These are phyloP conservation scores for Protomyces arabidopsidicola DNA, from an alignment of 1,139 yeast genomes.

Conservation along the genomic window DNA sequence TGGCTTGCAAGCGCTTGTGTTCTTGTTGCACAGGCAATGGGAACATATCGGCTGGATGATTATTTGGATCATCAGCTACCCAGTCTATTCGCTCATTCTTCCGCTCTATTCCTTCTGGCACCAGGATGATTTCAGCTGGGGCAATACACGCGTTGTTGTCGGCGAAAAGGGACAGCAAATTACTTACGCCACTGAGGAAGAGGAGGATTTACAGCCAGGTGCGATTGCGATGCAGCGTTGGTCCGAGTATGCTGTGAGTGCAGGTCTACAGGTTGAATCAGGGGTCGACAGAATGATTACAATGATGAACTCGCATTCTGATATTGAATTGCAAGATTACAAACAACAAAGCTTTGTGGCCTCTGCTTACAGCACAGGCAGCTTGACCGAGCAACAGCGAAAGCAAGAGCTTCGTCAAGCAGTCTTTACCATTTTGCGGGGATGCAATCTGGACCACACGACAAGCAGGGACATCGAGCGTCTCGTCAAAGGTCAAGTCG, in stretches of 20 bases:
- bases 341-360: background rate
- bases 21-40: constrained; percentile 41
- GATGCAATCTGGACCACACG: background rate
- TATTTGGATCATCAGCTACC: constrained; percentile 41
- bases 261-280: background rate
- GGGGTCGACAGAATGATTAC: background rate
- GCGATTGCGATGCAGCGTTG: constrained; percentile 31
- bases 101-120: constrained; percentile 44
- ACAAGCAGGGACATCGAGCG: background rate
- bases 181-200: constrained; percentile 30
- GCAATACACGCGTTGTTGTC: constrained; percentile 44
- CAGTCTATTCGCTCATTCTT: constrained; percentile 41
- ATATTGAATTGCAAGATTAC: background rate
- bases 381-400: background rate
- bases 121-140: constrained; percentile 44
- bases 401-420: background rate
- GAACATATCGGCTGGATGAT: constrained; percentile 44
- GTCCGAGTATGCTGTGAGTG: constrained; percentile 27
- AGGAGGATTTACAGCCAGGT: constrained; percentile 27
- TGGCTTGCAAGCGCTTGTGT: constrained; percentile 41
- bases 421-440: background rate
- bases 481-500: background rate
- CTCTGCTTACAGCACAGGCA: background rate
- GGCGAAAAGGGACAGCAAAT: constrained; percentile 42
- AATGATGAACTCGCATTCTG: background rate